These are phyloP conservation scores for Xylariaceae sp. DNA, from an alignment of 2,329 filamentous ascomycete species.

Conservation along the genomic window DNA sequence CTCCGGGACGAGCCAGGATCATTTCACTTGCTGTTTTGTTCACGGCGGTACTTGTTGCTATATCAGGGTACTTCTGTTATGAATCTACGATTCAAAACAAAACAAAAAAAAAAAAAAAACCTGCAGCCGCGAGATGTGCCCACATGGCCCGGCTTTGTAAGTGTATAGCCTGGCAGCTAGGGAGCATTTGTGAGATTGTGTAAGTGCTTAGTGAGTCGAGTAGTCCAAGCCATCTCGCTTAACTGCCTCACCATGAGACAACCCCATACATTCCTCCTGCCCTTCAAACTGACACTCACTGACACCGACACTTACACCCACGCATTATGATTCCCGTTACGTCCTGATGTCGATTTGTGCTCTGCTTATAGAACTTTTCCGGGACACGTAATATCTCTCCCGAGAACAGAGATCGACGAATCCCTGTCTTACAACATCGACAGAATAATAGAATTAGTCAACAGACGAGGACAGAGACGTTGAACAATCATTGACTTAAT, in stretches of 20 bases:
- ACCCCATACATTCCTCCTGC: neutral
- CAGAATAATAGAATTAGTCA: too few relatives aligned
- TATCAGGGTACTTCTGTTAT: too few relatives aligned
- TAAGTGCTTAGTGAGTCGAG: neutral
- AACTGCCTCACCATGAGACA: neutral
- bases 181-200: neutral
- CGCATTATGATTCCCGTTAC: neutral
- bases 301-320: neutral
- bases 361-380: neutral
- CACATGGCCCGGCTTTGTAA: neutral
- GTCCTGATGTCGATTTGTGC: neutral
- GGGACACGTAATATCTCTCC: neutral
- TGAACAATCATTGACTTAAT: neutral
- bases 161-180: neutral
- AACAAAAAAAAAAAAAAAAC: too few relatives aligned
- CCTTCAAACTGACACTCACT: neutral
- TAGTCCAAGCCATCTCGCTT: neutral
- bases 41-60: too few relatives aligned
- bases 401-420: neutral
- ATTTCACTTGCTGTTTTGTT: neutral
- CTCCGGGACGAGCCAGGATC: neutral
- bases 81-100: too few relatives aligned
- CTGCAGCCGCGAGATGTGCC: neutral
- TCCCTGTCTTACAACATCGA: neutral
- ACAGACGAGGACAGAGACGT: neutral